These are phyloP conservation scores for Nitzschia sp. DNA, from an alignment of 108 stramenopile species.

Conservation along the genomic window DNA sequence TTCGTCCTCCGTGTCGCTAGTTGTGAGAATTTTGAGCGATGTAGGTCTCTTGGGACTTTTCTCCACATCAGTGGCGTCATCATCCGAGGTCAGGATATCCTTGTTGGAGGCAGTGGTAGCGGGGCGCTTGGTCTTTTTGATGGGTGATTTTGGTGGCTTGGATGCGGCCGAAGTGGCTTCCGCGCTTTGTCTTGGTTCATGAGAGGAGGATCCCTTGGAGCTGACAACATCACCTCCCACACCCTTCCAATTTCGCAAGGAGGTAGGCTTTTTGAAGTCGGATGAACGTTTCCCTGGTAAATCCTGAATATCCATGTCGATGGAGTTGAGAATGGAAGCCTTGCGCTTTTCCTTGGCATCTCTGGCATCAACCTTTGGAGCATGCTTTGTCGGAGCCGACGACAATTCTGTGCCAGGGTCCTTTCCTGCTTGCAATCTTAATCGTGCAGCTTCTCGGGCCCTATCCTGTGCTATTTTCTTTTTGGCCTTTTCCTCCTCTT, in stretches of 20 bases:
- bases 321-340: not conserved
- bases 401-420: not conserved
- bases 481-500: not conserved
- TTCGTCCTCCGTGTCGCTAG: not conserved
- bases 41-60: not conserved
- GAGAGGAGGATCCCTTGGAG: not conserved
- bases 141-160: not conserved
- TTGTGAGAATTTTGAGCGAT: not conserved
- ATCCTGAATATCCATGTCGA: not conserved
- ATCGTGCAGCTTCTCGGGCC: not conserved
- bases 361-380: not conserved
- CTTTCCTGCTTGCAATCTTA: not conserved
- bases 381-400: not conserved
- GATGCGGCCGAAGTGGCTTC: not conserved
- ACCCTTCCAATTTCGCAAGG: conserved; percentile 1
- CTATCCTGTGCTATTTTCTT: conserved; percentile 3
- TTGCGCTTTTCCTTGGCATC: not conserved
- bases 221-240: not conserved
- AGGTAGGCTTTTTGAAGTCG: not conserved
- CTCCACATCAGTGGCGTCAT: not conserved
- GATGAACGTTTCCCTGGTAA: not conserved
- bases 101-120: not conserved
- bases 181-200: not conserved
- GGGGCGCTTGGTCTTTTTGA: not conserved
- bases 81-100: not conserved